Evolutionary conservation across 2,329 filamentous ascomycete species (phyloP).

Genomic region (Endocalyx cinctus): DNA sequence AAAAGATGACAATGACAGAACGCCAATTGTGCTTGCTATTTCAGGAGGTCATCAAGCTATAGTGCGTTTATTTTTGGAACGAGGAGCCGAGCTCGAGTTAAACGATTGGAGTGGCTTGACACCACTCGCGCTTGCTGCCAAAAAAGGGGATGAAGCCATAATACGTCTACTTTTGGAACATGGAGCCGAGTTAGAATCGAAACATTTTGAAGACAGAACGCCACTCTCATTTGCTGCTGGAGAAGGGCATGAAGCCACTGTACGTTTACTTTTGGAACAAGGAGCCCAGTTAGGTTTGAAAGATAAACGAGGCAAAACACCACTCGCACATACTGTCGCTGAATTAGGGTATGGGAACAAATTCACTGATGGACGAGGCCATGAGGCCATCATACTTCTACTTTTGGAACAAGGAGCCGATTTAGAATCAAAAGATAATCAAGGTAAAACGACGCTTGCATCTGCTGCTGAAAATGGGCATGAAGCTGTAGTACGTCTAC

Average conservation of each 20-base stretch:
- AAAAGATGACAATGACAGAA: no score
- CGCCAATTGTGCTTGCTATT: no score
- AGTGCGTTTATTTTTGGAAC: no score
- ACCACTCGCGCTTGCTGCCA: not conserved
- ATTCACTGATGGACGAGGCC: no score
- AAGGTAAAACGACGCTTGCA: not conserved
- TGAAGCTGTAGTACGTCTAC: not conserved
- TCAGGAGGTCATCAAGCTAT: no score
- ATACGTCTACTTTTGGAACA: not conserved
- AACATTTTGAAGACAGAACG: not conserved
- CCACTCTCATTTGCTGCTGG: not conserved
- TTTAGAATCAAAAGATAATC: not conserved
- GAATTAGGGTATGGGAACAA: no score
- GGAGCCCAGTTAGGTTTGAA: not conserved
- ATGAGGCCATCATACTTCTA: not conserved
- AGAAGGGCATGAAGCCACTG: not conserved
- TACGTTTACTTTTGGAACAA: not conserved
- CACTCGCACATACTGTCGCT: not conserved
- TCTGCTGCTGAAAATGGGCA: not conserved
- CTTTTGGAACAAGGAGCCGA: not conserved
- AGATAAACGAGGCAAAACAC: not conserved
- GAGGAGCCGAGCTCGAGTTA: no score
- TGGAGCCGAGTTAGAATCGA: not conserved
- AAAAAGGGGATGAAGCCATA: not conserved
- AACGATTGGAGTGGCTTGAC: not conserved